A percentile compares a stretch with the other conserved stretches of the same genome.
Conservation (phyloP, 768 basidiomycete species). For the Porpolomopsis calyptriformis region DNA sequence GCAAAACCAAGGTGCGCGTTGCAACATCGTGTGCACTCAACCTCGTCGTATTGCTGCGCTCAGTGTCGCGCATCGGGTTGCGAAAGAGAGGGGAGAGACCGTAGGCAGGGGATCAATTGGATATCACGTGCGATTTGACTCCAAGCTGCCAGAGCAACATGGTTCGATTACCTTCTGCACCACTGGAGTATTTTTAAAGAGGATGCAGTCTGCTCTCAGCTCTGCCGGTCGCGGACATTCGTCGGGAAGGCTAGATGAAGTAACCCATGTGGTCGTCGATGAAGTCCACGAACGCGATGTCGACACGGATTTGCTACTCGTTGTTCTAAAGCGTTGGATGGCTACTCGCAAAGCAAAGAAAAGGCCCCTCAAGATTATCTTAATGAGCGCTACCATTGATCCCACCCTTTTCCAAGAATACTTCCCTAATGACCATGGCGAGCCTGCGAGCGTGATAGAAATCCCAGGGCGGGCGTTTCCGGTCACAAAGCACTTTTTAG, state of each 20-base stretch:
- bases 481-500: conserved; percentile 71
- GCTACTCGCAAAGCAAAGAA: conserved; percentile 59
- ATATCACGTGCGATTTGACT: conserved; percentile 88
- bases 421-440: conserved; percentile 54
- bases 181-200: conserved; percentile 79
- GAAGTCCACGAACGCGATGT: conserved; percentile 95
- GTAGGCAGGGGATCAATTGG: conserved; percentile 62
- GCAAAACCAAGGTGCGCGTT: conserved; percentile 66
- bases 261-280: conserved; percentile 88
- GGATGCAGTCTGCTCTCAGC: conserved; percentile 66
- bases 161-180: conserved; percentile 91
- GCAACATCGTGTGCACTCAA: conserved; percentile 90
- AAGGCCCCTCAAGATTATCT: conserved; percentile 71
- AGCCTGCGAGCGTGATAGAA: conserved; percentile 60
- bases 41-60: conserved; percentile 87
- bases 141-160: conserved; percentile 63
- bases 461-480: conserved; percentile 90
- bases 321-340: conserved; percentile 77
- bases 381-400: conserved; percentile 97
- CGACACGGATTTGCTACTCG: conserved; percentile 82
- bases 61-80: conserved; percentile 83
- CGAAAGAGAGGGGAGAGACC: conserved; percentile 72
- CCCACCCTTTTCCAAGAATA: conserved; percentile 82
- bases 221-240: conserved; percentile 23
- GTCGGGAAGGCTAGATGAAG: conserved; percentile 47